phyloP scores from a whole-genome alignment of 1,284 basidiomycete species.

The Ustilago loliicola region DNA sequence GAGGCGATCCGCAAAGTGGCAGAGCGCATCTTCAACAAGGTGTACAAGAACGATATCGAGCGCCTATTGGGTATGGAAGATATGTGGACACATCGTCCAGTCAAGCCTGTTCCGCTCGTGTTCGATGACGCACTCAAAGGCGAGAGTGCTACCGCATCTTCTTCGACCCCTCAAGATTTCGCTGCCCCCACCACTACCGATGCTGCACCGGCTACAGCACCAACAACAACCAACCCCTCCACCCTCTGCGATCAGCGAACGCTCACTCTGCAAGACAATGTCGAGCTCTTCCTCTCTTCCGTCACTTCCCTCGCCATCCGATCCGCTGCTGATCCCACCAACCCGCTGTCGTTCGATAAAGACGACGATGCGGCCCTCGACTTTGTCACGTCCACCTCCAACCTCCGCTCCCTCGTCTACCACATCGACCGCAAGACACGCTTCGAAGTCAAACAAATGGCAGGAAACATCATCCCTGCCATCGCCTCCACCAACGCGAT shows the following conservation, averaged over 20 bases:
- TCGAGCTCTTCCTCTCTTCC: slow-evolving; percentile 73
- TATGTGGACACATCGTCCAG: slow-evolving; percentile 89
- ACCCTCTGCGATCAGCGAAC: slow-evolving; percentile 61
- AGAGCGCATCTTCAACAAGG: slow-evolving; percentile 85
- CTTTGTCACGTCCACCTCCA: slow-evolving; percentile 94
- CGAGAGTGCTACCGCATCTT: neutral
- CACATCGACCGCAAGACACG: slow-evolving; percentile 87
- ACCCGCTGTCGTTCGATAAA: slow-evolving; percentile 90
- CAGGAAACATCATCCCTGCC: slow-evolving; percentile 94
- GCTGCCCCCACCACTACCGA: neutral
- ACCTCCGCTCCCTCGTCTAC: slow-evolving; percentile 90
- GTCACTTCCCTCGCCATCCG: slow-evolving; percentile 83
- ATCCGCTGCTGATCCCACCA: slow-evolving; percentile 78
- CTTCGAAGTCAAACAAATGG: slow-evolving; percentile 99
- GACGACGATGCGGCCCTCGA: slow-evolving; percentile 97
- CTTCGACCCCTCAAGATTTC: neutral
- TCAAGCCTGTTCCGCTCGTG: slow-evolving; percentile 85
- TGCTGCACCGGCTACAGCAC: neutral
- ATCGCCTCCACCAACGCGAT: slow-evolving; percentile 99
- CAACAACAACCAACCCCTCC: slow-evolving; percentile 10
- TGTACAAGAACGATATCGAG: slow-evolving; percentile 88
- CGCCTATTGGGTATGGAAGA: slow-evolving; percentile 94
- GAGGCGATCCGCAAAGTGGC: slow-evolving; percentile 75
- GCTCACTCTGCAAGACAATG: slow-evolving; percentile 61
- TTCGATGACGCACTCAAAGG: slow-evolving; percentile 77